Evolutionary conservation across 2,329 filamentous ascomycete genomes (phyloP), one percentile per base, ranked within the genome.

Genomic region (Fusarium sp.): DNA sequence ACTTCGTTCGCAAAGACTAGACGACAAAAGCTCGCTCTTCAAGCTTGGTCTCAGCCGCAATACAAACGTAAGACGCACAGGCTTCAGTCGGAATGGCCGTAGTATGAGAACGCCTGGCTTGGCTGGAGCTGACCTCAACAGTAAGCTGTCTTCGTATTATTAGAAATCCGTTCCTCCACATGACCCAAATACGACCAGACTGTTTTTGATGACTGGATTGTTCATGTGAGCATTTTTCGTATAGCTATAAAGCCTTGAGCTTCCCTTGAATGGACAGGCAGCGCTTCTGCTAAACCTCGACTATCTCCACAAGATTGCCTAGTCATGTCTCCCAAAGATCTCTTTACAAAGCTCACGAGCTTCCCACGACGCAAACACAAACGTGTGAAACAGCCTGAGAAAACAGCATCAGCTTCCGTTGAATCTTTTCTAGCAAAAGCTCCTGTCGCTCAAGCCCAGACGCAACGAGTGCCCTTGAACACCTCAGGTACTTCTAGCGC

Each of bases 251-350:
- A 59, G 10, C 0, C 12, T 9, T 10, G 10, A 2, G 5, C 12
- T 5, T 22, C 7, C 10, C 22, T 7, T 8, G 6, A 4, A 32
- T 11, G n/a, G 9, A 1, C 12, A n/a, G 8, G 15, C 2, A 12
- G 6, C 7, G 7, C 10, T 15, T 11, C 7, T 19, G 2, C n/a
- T 15, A 24, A 12, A 7, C 19, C 28, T 34, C 12, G 13, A 13
- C 12, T n/a, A 6, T 13, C 12, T 13, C n/a, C 5, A 5, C 24
- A 39, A 15, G 39, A 2, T 15, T 11, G 25, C 1, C 9, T 32
- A 32, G 13, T 19, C 19, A 64, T 64, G 61, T 29, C 39, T 19
- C 46, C 42, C 6, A 64, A 57, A 51, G 29, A 48, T 8, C 15
- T 53, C 34, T 15, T 64, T 5, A 26, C 32, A 19, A 64, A 64